Evolutionary conservation across 345 rosid species (phyloP).

Genomic region (Erodium maritimum): DNA sequence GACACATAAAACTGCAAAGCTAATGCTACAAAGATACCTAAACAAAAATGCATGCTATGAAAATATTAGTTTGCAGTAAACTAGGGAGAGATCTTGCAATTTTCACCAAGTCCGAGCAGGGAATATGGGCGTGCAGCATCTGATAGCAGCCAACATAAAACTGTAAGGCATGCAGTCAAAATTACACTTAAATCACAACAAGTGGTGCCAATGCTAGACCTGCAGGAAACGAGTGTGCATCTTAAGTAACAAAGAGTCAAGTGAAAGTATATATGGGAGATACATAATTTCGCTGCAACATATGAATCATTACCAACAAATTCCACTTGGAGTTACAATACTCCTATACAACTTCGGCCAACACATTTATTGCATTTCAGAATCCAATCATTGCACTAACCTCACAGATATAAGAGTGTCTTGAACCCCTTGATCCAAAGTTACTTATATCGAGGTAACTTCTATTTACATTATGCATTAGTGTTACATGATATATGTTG

Average conservation of each 20-base stretch:
- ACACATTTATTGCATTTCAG: not conserved
- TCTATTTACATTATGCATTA: too few species aligned
- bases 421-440: too few species aligned
- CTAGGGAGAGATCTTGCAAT: slow-evolving; percentile 84
- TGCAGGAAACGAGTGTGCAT: slow-evolving; percentile 18
- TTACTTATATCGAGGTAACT: too few species aligned
- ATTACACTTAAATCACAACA: slow-evolving; percentile 70
- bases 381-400: not conserved
- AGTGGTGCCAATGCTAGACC: slow-evolving; percentile 92
- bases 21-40: slow-evolving; percentile 94
- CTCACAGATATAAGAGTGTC: not conserved
- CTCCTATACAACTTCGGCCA: not conserved
- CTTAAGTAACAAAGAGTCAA: not conserved
- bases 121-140: slow-evolving; percentile 77
- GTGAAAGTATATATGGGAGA: not conserved
- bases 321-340: not conserved
- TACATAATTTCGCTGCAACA: not conserved
- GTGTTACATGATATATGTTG: too few species aligned
- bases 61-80: too few species aligned
- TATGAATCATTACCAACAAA: not conserved
- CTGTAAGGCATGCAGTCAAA: slow-evolving; percentile 83
- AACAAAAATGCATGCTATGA: too few species aligned
- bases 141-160: slow-evolving; percentile 85
- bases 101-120: slow-evolving; percentile 99
- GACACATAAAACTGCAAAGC: slow-evolving; percentile 91